Conservation (phyloP, 1,139 yeast genomes). For the Diutina mesorugosa region DNA sequence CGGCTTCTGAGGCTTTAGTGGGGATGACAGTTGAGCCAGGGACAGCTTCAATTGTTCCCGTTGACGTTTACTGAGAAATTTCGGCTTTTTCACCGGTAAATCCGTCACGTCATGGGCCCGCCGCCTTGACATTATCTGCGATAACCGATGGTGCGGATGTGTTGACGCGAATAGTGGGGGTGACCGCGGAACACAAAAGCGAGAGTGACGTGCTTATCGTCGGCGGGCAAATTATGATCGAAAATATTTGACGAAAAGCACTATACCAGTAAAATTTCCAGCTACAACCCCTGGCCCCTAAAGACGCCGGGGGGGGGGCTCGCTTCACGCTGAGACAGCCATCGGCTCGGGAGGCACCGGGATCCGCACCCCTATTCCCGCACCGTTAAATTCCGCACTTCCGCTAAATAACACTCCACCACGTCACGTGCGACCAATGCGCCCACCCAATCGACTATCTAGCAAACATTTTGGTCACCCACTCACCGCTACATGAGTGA, state of each 20-base stretch:
- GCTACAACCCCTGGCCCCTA: no score
- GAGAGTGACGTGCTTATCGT: no score
- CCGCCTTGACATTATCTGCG: neutral
- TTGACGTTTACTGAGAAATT: slow-evolving; percentile 5
- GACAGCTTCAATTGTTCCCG: slow-evolving; percentile 3
- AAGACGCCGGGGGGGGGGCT: no score
- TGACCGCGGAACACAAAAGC: neutral
- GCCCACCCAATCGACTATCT: neutral
- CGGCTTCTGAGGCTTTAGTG: neutral
- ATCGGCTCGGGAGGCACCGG: neutral
- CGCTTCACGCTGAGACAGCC: neutral
- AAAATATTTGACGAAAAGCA: no score
- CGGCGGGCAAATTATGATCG: no score
- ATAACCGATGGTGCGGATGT: neutral
- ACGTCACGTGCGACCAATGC: neutral
- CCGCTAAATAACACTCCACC: slow-evolving; percentile 10
- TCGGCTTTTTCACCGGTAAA: slow-evolving; percentile 4
- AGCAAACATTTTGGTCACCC: slow-evolving; percentile 2
- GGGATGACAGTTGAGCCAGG: neutral
- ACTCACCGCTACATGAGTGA: neutral
- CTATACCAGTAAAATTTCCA: no score
- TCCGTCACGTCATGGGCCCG: neutral
- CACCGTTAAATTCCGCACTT: slow-evolving; percentile 5
- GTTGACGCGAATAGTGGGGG: neutral
- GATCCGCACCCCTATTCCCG: neutral